Percentiles rank a stretch among this genome's conserved stretches.
phyloP scores from a whole-genome alignment of 2,329 filamentous ascomycete species.

The Metarhizium robertsii region DNA sequence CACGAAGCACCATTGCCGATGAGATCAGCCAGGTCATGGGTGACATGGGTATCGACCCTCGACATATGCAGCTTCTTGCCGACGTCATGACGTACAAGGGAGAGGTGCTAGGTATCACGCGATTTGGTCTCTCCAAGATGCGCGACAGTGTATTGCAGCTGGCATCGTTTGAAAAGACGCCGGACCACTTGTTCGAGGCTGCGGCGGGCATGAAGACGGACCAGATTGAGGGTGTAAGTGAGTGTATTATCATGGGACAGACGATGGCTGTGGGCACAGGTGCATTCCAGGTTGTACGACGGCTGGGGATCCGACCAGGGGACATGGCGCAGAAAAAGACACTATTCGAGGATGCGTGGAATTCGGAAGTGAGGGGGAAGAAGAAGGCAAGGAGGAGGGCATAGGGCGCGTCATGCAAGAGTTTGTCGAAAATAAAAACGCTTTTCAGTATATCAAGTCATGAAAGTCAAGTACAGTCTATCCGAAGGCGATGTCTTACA shows the following conservation, averaged over 20 bases:
- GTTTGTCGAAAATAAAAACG: too few relatives aligned
- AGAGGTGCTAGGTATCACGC: slow-evolving; percentile 90
- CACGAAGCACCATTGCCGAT: slow-evolving; percentile 74
- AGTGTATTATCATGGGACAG: slow-evolving; percentile 98
- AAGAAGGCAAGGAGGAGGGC: slow-evolving; percentile 6
- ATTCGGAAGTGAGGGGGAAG: slow-evolving; percentile 12
- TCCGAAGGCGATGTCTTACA: too few relatives aligned
- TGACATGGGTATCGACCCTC: slow-evolving; percentile 90
- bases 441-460: too few relatives aligned
- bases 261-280: slow-evolving; percentile 87
- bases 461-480: too few relatives aligned
- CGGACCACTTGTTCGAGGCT: slow-evolving; percentile 93
- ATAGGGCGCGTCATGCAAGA: not conserved
- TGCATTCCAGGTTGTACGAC: slow-evolving; percentile 78
- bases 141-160: slow-evolving; percentile 88
- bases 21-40: slow-evolving; percentile 89
- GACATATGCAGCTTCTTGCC: slow-evolving; percentile 93
- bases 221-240: slow-evolving; percentile 83
- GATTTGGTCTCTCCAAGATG: slow-evolving; percentile 95
- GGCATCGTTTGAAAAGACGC: slow-evolving; percentile 95
- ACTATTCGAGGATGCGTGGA: slow-evolving; percentile 63
- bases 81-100: slow-evolving; percentile 99
- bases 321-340: slow-evolving; percentile 51
- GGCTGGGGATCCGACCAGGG: slow-evolving; percentile 56
- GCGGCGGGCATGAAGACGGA: slow-evolving; percentile 88